Conservation (phyloP, 768 basidiomycete genomes). For the Termitomyces bulborhizus region DNA sequence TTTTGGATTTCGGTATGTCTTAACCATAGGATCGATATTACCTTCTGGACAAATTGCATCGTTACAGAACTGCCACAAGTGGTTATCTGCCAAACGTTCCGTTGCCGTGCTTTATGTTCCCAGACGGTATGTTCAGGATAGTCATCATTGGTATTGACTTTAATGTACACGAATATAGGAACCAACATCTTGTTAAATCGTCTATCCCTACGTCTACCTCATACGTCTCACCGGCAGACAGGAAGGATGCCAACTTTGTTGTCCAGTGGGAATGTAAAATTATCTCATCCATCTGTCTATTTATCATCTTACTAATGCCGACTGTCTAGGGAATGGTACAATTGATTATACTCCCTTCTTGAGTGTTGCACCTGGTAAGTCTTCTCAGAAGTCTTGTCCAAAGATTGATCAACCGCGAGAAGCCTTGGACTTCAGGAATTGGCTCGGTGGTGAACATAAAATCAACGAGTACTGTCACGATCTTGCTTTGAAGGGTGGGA, state of each 20-base stretch:
- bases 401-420: background rate
- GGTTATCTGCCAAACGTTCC: constrained; percentile 67
- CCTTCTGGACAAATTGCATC: background rate
- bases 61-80: constrained; percentile 76
- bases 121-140: constrained; percentile 25
- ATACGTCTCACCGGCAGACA: constrained; percentile 41
- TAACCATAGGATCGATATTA: background rate
- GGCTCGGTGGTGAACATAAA: constrained; percentile 75
- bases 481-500: constrained; percentile 65
- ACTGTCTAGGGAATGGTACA: constrained; percentile 47
- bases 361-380: constrained; percentile 42
- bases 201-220: constrained; percentile 50
- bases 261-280: constrained; percentile 34
- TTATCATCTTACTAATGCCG: background rate
- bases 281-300: background rate
- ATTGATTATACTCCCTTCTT: constrained; percentile 44
- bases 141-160: background rate
- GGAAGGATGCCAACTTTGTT: constrained; percentile 30
- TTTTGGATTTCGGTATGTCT: constrained; percentile 68
- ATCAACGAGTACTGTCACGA: constrained; percentile 72
- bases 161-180: constrained; percentile 28
- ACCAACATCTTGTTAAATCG: constrained; percentile 56
- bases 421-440: constrained; percentile 75
- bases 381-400: background rate
- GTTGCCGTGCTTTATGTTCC: constrained; percentile 74